These are phyloP conservation scores for Pythium catenulatum DNA, from an alignment of 352 stramenopile species.

Conservation along the genomic window DNA sequence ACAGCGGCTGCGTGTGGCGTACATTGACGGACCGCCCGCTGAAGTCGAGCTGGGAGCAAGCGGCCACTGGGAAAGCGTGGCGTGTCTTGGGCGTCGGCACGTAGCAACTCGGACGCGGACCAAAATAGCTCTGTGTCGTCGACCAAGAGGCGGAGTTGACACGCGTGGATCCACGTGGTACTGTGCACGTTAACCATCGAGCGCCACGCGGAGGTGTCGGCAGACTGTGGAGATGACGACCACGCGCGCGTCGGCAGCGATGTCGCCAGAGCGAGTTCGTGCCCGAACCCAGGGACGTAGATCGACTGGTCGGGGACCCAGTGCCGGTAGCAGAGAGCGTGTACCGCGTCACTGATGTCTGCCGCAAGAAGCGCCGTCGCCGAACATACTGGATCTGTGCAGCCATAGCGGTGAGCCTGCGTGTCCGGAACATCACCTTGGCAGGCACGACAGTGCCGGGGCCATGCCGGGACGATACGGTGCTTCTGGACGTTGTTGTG, in stretches of 20 bases:
- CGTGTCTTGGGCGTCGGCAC: not conserved
- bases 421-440: not conserved
- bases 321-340: not conserved
- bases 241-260: not conserved
- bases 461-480: not conserved
- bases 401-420: not conserved
- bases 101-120: not conserved
- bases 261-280: not conserved
- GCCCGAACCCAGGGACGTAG: not conserved
- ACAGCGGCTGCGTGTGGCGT: not conserved
- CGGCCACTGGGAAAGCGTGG: not conserved
- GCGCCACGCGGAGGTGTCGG: not conserved
- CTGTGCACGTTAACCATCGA: not conserved
- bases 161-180: not conserved
- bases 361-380: not conserved
- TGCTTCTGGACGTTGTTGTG: not conserved
- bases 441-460: not conserved
- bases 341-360: not conserved
- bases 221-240: not conserved
- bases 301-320: not conserved
- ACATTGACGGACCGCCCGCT: not conserved
- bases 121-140: not conserved
- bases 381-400: not conserved
- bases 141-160: not conserved
- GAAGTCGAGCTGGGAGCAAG: not conserved